These are phyloP conservation scores for Paramyrothecium roridum DNA, from an alignment of 2,329 filamentous ascomycete species.

Conservation along the genomic window DNA sequence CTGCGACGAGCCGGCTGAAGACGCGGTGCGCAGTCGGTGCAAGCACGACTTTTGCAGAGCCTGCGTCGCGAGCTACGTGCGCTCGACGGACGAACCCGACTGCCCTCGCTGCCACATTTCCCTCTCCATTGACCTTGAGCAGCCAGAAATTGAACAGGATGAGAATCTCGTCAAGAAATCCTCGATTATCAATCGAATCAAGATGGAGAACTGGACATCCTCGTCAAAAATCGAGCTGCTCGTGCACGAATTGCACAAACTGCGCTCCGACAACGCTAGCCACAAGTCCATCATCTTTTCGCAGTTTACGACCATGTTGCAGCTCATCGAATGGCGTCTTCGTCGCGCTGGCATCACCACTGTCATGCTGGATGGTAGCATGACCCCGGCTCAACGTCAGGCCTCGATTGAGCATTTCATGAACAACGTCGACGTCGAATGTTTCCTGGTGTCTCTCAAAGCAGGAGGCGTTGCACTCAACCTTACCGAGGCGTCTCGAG, in stretches of 20 bases:
- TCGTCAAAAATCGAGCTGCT: slow-evolving; percentile 98
- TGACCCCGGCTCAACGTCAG: slow-evolving; percentile 91
- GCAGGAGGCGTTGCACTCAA: slow-evolving; percentile 95
- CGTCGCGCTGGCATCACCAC: slow-evolving; percentile 96
- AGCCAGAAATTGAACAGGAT: slow-evolving; percentile 92
- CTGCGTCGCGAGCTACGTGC: slow-evolving; percentile 54
- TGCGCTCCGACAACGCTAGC: slow-evolving; percentile 87
- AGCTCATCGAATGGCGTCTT: slow-evolving; percentile 94
- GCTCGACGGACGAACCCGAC: slow-evolving; percentile 71
- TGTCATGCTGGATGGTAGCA: slow-evolving; percentile 96
- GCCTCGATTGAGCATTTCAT: slow-evolving; percentile 96
- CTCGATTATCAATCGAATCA: slow-evolving; percentile 97
- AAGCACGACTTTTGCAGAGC: slow-evolving; percentile 68
- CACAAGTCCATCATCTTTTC: slow-evolving; percentile 98
- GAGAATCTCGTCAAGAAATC: slow-evolving; percentile 85
- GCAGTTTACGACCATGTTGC: slow-evolving; percentile 95
- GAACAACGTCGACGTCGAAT: slow-evolving; percentile 90
- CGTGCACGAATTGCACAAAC: slow-evolving; percentile 87
- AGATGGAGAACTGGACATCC: slow-evolving; percentile 98
- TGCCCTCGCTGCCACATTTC: slow-evolving; percentile 92
- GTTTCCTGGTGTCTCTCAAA: slow-evolving; percentile 93
- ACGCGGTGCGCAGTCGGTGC: slow-evolving; percentile 87
- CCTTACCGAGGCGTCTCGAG: slow-evolving; percentile 87
- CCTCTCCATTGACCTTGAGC: slow-evolving; percentile 87
- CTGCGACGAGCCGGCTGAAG: slow-evolving; percentile 93